Conservation (phyloP, 768 basidiomycete species). For the Lactarius sp. region DNA sequence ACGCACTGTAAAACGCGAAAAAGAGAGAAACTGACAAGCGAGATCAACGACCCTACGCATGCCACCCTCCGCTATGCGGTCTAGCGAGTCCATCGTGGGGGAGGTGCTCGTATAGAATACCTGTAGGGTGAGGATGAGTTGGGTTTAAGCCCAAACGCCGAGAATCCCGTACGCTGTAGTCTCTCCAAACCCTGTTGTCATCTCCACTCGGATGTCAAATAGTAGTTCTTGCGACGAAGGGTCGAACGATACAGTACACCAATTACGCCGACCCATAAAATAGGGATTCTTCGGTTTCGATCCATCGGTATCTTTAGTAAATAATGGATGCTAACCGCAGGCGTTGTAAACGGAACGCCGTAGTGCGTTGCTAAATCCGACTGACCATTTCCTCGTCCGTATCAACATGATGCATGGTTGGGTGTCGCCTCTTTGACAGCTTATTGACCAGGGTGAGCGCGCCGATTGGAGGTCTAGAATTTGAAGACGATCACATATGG, state of each 20-base stretch:
- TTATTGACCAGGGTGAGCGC: constrained; percentile 77
- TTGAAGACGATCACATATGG: too few relatives aligned
- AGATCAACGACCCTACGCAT: not conserved
- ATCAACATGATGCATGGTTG: constrained; percentile 71
- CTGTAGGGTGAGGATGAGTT: constrained; percentile 11
- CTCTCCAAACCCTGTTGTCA: constrained; percentile 71
- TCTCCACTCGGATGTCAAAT: constrained; percentile 87
- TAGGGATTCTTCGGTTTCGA: constrained; percentile 66
- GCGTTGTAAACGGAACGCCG: not conserved
- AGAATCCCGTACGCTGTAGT: constrained; percentile 64
- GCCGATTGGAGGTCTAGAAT: too few relatives aligned
- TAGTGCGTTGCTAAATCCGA: not conserved
- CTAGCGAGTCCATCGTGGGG: constrained; percentile 30
- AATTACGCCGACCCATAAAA: constrained; percentile 88
- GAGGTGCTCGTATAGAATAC: constrained; percentile 30
- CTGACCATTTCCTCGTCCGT: constrained; percentile 87
- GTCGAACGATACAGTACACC: constrained; percentile 68
- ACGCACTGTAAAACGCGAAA: not conserved
- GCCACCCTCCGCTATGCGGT: not conserved
- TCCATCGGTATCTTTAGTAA: constrained; percentile 73
- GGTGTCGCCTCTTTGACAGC: constrained; percentile 76
- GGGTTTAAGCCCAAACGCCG: not conserved
- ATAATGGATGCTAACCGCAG: constrained; percentile 62
- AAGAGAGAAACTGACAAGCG: not conserved
- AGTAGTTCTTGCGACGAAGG: constrained; percentile 53